Conservation (phyloP, 108 stramenopile genomes). For the Cyclotella atomus region DNA sequence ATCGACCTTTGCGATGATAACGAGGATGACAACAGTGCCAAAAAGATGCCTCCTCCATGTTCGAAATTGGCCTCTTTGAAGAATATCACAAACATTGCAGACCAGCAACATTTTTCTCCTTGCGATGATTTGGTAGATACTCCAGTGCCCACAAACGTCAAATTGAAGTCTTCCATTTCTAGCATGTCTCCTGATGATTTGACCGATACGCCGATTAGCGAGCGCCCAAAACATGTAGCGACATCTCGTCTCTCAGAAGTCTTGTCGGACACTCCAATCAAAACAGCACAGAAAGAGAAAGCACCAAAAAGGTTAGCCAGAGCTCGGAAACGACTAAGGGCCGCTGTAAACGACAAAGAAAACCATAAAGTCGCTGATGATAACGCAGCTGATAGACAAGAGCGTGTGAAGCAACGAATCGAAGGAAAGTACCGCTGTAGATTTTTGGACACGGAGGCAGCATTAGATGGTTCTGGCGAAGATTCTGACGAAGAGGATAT, state of each 20-base stretch:
- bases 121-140: neutral
- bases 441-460: slow-evolving; percentile 72
- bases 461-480: slow-evolving; percentile 40
- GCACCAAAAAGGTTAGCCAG: neutral
- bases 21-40: neutral
- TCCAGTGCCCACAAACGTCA: slow-evolving; percentile 1
- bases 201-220: slow-evolving; percentile 13
- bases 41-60: neutral
- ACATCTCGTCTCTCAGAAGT: slow-evolving; percentile 1
- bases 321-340: slow-evolving; percentile 36
- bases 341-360: slow-evolving; percentile 20
- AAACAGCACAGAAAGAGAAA: neutral
- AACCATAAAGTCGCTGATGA: slow-evolving; percentile 3
- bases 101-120: neutral
- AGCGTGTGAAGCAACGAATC: slow-evolving; percentile 32
- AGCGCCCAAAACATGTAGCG: neutral
- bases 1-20: neutral
- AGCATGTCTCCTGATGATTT: slow-evolving; percentile 10
- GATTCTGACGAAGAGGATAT: slow-evolving; percentile 68
- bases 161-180: neutral
- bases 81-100: neutral
- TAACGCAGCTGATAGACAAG: slow-evolving; percentile 14
- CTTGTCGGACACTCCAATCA: slow-evolving; percentile 38
- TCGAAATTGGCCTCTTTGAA: too few relatives aligned
- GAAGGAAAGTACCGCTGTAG: slow-evolving; percentile 37